Evolutionary conservation across 1,284 basidiomycete genomes (phyloP).

Genomic region (Cutaneotrichosporon sp.): DNA sequence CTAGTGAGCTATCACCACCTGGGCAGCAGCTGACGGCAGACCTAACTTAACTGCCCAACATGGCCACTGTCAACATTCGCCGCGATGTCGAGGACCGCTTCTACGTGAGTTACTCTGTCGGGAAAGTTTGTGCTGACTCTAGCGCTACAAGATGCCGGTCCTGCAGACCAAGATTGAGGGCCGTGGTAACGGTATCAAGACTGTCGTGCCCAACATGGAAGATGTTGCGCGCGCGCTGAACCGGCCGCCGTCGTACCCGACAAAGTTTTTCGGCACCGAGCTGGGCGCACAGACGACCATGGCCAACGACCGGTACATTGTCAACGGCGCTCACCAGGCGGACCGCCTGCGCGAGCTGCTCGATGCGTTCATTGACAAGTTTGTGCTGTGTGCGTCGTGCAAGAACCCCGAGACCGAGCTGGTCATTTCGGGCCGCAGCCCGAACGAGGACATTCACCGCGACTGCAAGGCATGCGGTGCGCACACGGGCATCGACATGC

Average conservation of each 20-base stretch:
- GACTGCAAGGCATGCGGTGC: slow-evolving; percentile 99
- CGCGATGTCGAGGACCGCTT: slow-evolving; percentile 85
- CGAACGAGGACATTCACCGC: slow-evolving; percentile 81
- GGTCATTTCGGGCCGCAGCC: slow-evolving; percentile 63
- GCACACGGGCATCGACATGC: slow-evolving; percentile 87
- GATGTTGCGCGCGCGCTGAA: slow-evolving; percentile 94
- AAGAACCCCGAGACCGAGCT: slow-evolving; percentile 99
- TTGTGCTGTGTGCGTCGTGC: slow-evolving; percentile 94
- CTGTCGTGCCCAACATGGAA: slow-evolving; percentile 96
- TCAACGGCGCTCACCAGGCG: slow-evolving; percentile 94
- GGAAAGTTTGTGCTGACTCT: not conserved
- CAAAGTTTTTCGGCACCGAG: slow-evolving; percentile 99
- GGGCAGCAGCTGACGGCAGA: slow-evolving; percentile 7
- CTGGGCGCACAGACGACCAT: slow-evolving; percentile 95
- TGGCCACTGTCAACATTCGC: slow-evolving; percentile 94
- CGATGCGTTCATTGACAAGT: slow-evolving; percentile 96
- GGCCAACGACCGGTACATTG: slow-evolving; percentile 96
- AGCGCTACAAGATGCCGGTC: slow-evolving; percentile 73
- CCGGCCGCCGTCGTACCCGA: slow-evolving; percentile 88
- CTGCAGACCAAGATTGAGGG: slow-evolving; percentile 96
- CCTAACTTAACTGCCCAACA: slow-evolving; percentile 51
- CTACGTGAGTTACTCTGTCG: slow-evolving; percentile 52
- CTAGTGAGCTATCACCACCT: slow-evolving; percentile 12
- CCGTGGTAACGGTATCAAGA: slow-evolving; percentile 99
- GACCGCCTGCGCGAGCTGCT: slow-evolving; percentile 89